These are phyloP conservation scores for Monilinia fructicola DNA, from an alignment of 2,329 filamentous ascomycete genomes.

Conservation along the genomic window DNA sequence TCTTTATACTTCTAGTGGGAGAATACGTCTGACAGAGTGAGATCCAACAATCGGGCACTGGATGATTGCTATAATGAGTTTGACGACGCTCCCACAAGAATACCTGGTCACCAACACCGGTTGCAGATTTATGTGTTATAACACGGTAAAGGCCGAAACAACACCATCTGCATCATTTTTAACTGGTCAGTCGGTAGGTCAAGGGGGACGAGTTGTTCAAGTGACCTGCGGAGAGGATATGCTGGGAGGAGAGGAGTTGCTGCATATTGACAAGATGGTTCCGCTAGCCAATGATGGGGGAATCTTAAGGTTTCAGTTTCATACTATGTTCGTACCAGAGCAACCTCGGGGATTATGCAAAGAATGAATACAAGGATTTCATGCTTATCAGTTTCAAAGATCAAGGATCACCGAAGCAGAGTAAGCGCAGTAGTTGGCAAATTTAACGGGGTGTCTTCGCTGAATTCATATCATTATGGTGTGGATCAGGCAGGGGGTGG, in stretches of 20 bases:
- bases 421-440: neutral
- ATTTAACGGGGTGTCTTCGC: neutral
- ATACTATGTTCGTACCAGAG: neutral
- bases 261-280: neutral
- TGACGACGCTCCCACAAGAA: neutral
- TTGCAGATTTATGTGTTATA: neutral
- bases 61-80: neutral
- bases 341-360: neutral
- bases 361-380: neutral
- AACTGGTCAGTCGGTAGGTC: too few species aligned
- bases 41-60: too few species aligned
- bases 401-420: neutral
- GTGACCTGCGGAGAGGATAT: neutral
- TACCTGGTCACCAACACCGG: neutral
- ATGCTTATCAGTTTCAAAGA: constrained; percentile 7
- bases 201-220: neutral
- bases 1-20: neutral
- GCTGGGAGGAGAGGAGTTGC: neutral
- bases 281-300: neutral
- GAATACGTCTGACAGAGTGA: neutral
- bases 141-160: neutral
- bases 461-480: neutral
- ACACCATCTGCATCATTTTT: neutral
- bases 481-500: neutral
- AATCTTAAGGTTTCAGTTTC: neutral